Percentiles rank a stretch among this genome's conserved stretches.
These are phyloP conservation scores for Skeletonema costatum DNA, from an alignment of 108 stramenopile species.

Conservation along the genomic window DNA sequence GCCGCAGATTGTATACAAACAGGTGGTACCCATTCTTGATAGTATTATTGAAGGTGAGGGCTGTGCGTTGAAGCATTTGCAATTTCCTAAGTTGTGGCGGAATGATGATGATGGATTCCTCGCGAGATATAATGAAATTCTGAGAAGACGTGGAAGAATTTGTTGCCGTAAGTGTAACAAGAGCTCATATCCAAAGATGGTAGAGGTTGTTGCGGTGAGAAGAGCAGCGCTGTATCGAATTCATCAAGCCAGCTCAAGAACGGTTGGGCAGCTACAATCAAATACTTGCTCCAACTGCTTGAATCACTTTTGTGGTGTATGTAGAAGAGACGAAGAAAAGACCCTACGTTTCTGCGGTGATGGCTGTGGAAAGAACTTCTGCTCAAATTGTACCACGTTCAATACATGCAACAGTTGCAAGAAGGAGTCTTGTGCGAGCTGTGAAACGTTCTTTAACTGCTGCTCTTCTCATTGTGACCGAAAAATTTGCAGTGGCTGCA, in stretches of 20 bases:
- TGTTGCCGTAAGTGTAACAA: no score
- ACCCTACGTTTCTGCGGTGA: not conserved
- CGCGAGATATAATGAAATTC: not conserved
- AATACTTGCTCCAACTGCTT: slow-evolving; percentile 2
- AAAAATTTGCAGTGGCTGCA: not conserved
- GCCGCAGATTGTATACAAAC: not conserved
- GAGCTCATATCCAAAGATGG: no score
- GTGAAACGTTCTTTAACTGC: not conserved
- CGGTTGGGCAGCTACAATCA: not conserved
- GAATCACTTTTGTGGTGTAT: slow-evolving; percentile 1
- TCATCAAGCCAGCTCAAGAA: not conserved
- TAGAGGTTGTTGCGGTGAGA: no score
- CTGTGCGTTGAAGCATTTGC: slow-evolving; percentile 1
- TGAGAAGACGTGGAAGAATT: not conserved
- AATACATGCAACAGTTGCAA: not conserved
- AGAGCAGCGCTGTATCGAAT: no score
- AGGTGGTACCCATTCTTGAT: slow-evolving; percentile 5
- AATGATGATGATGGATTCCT: not conserved
- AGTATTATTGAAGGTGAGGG: slow-evolving; percentile 2
- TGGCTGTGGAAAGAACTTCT: not conserved
- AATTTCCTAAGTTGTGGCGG: not conserved
- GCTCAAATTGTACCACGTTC: not conserved
- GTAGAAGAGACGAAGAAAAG: not conserved
- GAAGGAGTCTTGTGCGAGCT: not conserved
- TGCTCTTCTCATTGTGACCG: not conserved